Percentiles rank a stretch among this genome's conserved stretches.
phyloP scores from a whole-genome alignment of 176 grass and related monocot genomes.

The Typha latifolia region DNA sequence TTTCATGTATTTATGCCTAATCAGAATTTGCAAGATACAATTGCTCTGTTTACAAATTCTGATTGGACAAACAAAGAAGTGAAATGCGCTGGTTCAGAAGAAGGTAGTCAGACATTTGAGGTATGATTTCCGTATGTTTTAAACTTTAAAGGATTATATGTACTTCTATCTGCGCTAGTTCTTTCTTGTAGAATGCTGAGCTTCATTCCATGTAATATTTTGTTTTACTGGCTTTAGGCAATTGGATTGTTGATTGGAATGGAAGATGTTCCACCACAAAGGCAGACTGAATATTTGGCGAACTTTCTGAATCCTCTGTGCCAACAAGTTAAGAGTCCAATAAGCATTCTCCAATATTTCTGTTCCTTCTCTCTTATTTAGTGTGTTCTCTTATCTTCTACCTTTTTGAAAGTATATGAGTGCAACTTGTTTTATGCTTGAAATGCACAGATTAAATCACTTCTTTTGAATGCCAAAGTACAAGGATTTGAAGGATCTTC shows the following conservation, averaged over 20 bases:
- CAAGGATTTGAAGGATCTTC: conserved; percentile 59
- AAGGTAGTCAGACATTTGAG: conserved; percentile 96
- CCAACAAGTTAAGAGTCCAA: conserved; percentile 44
- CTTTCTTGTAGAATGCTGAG: conserved; percentile 2
- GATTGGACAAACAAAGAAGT: conserved; percentile 49
- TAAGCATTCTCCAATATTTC: no score
- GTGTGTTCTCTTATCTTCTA: not conserved
- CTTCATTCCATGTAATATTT: conserved; percentile 13
- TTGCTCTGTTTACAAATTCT: conserved; percentile 50
- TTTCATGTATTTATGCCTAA: conserved; percentile 27
- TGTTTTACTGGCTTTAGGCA: conserved; percentile 42
- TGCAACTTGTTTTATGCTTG: conserved; percentile 19
- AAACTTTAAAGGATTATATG: not conserved
- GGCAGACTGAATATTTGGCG: conserved; percentile 72
- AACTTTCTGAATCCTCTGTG: conserved; percentile 79
- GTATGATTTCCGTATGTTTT: conserved; percentile 29
- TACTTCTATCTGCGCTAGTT: no score
- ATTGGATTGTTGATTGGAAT: conserved; percentile 86
- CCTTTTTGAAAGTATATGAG: not conserved
- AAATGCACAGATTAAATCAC: conserved; percentile 51
- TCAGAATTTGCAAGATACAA: conserved; percentile 74
- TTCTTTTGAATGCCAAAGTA: conserved; percentile 64
- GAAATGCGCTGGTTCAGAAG: conserved; percentile 66
- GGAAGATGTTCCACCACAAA: conserved; percentile 77
- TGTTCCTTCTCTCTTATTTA: not conserved